These are phyloP conservation scores for Phytophthora pseudosyringae DNA, from an alignment of 352 stramenopile species.

Conservation along the genomic window DNA sequence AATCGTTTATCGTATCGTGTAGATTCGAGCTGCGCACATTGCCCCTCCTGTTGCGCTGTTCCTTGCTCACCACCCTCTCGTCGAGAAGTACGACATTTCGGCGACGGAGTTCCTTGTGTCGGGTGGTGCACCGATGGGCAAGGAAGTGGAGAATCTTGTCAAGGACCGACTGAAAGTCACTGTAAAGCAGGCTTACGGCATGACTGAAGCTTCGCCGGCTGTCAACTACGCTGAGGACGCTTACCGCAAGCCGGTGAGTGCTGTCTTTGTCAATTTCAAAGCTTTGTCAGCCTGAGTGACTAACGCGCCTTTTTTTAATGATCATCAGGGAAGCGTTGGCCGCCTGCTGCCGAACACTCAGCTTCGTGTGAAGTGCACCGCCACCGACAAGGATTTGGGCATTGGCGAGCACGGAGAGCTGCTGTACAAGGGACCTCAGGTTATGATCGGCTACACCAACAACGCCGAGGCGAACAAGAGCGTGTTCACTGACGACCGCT, in stretches of 20 bases:
- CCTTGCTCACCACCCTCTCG: conserved; percentile 88
- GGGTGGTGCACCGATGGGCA: conserved; percentile 88
- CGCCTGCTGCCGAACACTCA: conserved; percentile 66
- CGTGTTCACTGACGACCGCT: conserved; percentile 82
- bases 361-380: conserved; percentile 57
- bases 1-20: background rate
- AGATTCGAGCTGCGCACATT: conserved; percentile 63
- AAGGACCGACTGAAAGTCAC: conserved; percentile 64
- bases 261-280: background rate
- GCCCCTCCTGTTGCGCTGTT: conserved; percentile 89
- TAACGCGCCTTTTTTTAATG: conserved; percentile 1
- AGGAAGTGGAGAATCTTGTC: conserved; percentile 79
- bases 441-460: conserved; percentile 95
- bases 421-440: conserved; percentile 87
- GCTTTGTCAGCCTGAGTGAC: background rate
- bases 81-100: conserved; percentile 93
- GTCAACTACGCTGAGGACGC: conserved; percentile 45
- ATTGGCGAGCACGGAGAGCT: conserved; percentile 77
- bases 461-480: conserved; percentile 83
- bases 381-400: conserved; percentile 50
- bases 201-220: conserved; percentile 60
- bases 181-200: conserved; percentile 65
- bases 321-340: conserved; percentile 51
- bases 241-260: conserved; percentile 36
- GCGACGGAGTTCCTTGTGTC: conserved; percentile 79